Percentiles rank a stretch among this genome's conserved stretches.
Evolutionary conservation across 2,329 filamentous ascomycete species (phyloP).

Genomic region (Purpureocillium lavendulum): DNA sequence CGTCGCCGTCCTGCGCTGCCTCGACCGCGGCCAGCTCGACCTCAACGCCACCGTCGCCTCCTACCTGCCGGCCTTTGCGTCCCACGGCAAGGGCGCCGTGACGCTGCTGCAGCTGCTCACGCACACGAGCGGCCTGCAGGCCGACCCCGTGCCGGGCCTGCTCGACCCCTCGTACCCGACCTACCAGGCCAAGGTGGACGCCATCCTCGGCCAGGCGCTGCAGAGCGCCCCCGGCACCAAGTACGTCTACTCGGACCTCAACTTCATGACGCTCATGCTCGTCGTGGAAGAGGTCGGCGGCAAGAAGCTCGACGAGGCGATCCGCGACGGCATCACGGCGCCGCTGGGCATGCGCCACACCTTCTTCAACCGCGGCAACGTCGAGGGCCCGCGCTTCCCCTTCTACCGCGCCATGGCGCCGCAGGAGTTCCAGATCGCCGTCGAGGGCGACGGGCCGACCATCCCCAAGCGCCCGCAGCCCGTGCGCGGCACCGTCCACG

Average conservation of each 20-base stretch:
- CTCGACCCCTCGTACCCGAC: slow-evolving; percentile 11
- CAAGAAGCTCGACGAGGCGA: slow-evolving; percentile 14
- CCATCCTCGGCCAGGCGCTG: slow-evolving; percentile 17
- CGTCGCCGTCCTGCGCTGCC: slow-evolving; percentile 19
- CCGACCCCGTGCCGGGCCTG: slow-evolving; percentile 18
- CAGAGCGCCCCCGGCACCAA: slow-evolving; percentile 15
- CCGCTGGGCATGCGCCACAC: slow-evolving; percentile 20
- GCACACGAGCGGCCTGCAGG: slow-evolving; percentile 22
- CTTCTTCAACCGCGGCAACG: slow-evolving; percentile 24
- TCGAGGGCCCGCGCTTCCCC: slow-evolving; percentile 13
- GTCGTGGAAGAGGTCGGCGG: slow-evolving; percentile 19
- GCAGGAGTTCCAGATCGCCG: slow-evolving; percentile 18
- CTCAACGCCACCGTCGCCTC: slow-evolving; percentile 19
- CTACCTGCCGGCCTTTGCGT: slow-evolving; percentile 21
- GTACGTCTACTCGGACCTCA: slow-evolving; percentile 25
- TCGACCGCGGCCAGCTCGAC: slow-evolving; percentile 16
- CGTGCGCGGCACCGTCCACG: slow-evolving; percentile 26
- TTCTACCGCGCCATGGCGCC: slow-evolving; percentile 18
- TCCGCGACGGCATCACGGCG: slow-evolving; percentile 13
- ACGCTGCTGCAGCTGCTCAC: slow-evolving; percentile 23
- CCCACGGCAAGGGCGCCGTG: slow-evolving; percentile 22
- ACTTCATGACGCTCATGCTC: slow-evolving; percentile 22
- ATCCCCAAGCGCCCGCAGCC: slow-evolving; percentile 26
- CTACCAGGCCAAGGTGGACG: slow-evolving; percentile 14
- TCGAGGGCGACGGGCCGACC: slow-evolving; percentile 15